Conservation (phyloP, 1,139 yeast genomes). For the Candida dubliniensis region DNA sequence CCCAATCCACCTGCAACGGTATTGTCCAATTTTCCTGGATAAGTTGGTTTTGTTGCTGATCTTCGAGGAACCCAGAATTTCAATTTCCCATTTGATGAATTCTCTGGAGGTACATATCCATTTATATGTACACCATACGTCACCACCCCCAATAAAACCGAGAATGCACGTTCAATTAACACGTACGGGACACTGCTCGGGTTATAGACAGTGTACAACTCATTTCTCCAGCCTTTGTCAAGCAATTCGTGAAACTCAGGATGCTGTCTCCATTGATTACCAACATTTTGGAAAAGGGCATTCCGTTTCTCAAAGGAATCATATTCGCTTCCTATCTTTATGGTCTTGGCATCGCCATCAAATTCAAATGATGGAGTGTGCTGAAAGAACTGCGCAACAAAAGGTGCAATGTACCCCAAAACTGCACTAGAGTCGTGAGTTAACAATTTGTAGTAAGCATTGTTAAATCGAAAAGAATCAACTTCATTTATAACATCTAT, state of each 20-base stretch:
- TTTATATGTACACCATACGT: constrained; percentile 89
- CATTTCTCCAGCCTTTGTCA: constrained; percentile 82
- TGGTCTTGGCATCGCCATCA: constrained; percentile 25
- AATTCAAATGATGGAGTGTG: constrained; percentile 30
- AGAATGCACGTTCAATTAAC: constrained; percentile 74
- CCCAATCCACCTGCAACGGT: constrained; percentile 96
- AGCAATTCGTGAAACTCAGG: constrained; percentile 43
- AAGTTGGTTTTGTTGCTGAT: constrained; percentile 74
- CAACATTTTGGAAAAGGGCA: constrained; percentile 44
- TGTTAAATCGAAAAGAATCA: constrained; percentile 46
- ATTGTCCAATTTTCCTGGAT: constrained; percentile 88
- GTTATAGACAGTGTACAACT: constrained; percentile 70
- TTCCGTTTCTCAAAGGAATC: constrained; percentile 51
- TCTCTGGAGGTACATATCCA: constrained; percentile 59
- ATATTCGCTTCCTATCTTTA: constrained; percentile 37
- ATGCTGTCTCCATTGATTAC: constrained; percentile 39
- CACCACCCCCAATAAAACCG: constrained; percentile 78
- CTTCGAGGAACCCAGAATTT: constrained; percentile 87
- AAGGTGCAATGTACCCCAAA: constrained; percentile 55
- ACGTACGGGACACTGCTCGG: constrained; percentile 59
- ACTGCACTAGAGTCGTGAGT: constrained; percentile 50
- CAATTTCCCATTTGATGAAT: constrained; percentile 40
- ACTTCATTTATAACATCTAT: constrained; percentile 36
- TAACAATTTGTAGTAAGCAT: constrained; percentile 33
- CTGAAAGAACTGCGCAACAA: constrained; percentile 43